phyloP scores from a whole-genome alignment of 257 asterid genomes.

The Primulina tabacum region DNA sequence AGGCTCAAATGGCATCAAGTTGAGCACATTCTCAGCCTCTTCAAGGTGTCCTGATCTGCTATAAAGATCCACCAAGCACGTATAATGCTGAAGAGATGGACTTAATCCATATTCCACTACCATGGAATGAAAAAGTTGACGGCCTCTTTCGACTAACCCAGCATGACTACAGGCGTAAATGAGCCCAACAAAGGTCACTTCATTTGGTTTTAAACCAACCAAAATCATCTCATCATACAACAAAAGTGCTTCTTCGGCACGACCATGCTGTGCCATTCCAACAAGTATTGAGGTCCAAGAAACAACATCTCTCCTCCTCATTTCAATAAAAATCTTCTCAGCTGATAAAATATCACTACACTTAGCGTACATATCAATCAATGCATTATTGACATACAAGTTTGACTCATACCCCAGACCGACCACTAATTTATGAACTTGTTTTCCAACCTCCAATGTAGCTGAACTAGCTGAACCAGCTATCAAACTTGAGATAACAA shows the following conservation, averaged over 20 bases:
- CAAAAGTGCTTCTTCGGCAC: conserved; percentile 47
- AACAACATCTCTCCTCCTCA: conserved; percentile 55
- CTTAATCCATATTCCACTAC: conserved; percentile 45
- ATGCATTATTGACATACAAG: conserved; percentile 45
- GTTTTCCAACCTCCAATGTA: conserved; percentile 61
- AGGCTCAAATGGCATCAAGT: conserved; percentile 63
- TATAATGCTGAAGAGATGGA: conserved; percentile 73
- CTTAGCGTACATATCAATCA: conserved; percentile 85
- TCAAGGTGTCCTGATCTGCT: conserved; percentile 62
- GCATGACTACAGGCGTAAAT: conserved; percentile 79
- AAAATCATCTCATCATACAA: conserved; percentile 59
- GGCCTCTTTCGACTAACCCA: conserved; percentile 65
- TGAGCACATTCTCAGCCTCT: conserved; percentile 57
- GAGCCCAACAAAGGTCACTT: conserved; percentile 70
- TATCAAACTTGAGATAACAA: conserved; percentile 56
- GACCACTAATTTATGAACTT: conserved; percentile 63
- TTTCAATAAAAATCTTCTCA: conserved; percentile 43
- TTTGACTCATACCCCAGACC: conserved; percentile 52
- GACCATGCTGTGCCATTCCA: conserved; percentile 92
- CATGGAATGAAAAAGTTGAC: conserved; percentile 63
- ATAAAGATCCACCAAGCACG: conserved; percentile 77
- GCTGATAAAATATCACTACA: conserved; percentile 67
- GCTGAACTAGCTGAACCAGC: conserved; percentile 60
- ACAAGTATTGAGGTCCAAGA: conserved; percentile 85
- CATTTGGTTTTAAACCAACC: conserved; percentile 61